Base-by-base conservation (phyloP, 2,329 filamentous ascomycete species). In the Colletotrichum echinochloae region DNA sequence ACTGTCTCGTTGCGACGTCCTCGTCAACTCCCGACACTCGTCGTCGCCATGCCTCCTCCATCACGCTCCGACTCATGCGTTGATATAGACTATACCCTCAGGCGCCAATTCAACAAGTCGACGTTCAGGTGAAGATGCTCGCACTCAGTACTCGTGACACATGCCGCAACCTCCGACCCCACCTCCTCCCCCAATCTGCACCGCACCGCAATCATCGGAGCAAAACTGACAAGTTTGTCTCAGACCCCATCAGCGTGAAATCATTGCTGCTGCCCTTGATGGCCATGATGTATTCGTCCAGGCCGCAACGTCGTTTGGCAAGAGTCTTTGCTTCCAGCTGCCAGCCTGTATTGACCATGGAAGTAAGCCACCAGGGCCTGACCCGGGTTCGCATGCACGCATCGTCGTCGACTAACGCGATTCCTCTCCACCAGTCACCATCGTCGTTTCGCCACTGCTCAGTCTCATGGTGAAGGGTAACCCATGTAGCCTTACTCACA, bases 271-370 rank as follows among this genome's bases (percentile, higher is more conserved):
- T 9, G 93, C 93, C 3, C 85, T 98, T 11, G 89, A 92, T 66
- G 92, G 94, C 20, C 87, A 95, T 73, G 95, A 98, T 90, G 92
- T 98, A 52, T 98, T 97, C 77, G 88, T 98, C 1, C 95, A 98
- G 81, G 95, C 95, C 56, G 93, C 93, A 65, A 95, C 93, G 3
- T 94, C 92, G 12, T 98, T 98, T 79, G 95, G 95, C 51, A 98
- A 98, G 81, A 97, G 94, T 77, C 81, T 98, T 63, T 98, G 95
- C 82, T 98, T 95, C 78, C 95, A 98, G 79, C 86, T 98, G 1
- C 95, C 95, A 11, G 95, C 95, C 30, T 90, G 98, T 39, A 91
- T 97, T 66, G 92, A 95, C 76, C 89, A 91, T 79, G 95, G 95
- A 74, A 94, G 93, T 94, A 83, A 77, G 91, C 87, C 87, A 55